phyloP scores from a whole-genome alignment of 345 rosid species.

The Hibiscus syriacus region DNA sequence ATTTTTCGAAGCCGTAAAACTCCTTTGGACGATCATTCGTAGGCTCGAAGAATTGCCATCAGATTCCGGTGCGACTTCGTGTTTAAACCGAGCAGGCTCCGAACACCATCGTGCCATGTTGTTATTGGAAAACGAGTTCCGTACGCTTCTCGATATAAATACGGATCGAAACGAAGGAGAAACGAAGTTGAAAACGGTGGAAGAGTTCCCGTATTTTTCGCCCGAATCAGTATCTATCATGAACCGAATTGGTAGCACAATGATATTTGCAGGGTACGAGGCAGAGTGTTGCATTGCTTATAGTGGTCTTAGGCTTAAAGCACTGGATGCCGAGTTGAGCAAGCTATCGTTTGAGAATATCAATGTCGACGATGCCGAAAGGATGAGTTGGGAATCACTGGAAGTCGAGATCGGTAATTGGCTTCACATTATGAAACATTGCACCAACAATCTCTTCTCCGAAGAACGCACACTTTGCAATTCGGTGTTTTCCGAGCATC shows the following conservation, averaged over 20 bases:
- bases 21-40: slow-evolving; percentile 31
- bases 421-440: slow-evolving; percentile 46
- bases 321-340: slow-evolving; percentile 34
- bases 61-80: slow-evolving; percentile 16
- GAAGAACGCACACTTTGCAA: slow-evolving; percentile 42
- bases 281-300: slow-evolving; percentile 53
- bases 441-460: slow-evolving; percentile 35
- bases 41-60: slow-evolving; percentile 22
- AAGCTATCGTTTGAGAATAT: too few relatives aligned
- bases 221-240: slow-evolving; percentile 32
- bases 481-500: slow-evolving; percentile 30
- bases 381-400: slow-evolving; percentile 60
- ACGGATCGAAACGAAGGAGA: slow-evolving; percentile 8
- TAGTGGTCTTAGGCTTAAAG: slow-evolving; percentile 37
- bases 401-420: slow-evolving; percentile 64
- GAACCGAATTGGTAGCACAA: slow-evolving; percentile 46
- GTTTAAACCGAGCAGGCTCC: slow-evolving; percentile 38
- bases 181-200: slow-evolving; percentile 5
- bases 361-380: slow-evolving; percentile 57
- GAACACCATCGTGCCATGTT: slow-evolving; percentile 52
- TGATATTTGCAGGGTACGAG: slow-evolving; percentile 68
- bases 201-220: slow-evolving; percentile 38
- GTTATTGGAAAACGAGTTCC: slow-evolving; percentile 59
- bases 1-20: slow-evolving; percentile 32
- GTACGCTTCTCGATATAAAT: slow-evolving; percentile 27